phyloP scores from a whole-genome alignment of 1,284 basidiomycete genomes.

The Rhodofomes roseus region DNA sequence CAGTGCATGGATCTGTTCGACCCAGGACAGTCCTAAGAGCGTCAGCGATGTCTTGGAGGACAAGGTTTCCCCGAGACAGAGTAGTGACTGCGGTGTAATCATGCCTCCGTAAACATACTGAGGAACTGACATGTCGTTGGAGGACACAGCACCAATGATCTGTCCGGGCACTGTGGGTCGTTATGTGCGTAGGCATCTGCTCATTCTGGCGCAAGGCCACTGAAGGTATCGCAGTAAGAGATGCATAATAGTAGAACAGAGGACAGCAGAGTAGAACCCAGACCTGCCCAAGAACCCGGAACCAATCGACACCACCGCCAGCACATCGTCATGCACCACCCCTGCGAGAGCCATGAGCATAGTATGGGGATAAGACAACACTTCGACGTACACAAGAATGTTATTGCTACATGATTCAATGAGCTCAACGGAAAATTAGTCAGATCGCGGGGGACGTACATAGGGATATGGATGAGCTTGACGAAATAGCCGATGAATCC shows the following conservation, averaged over 20 bases:
- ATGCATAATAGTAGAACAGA: not conserved
- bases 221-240: not conserved
- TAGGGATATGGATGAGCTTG: constrained; percentile 94
- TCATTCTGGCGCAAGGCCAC: not conserved
- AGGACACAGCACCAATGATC: too few species aligned
- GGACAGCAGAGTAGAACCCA: not conserved
- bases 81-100: too few species aligned
- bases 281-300: not conserved
- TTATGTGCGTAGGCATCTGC: not conserved
- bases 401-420: constrained; percentile 65
- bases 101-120: too few species aligned
- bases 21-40: too few species aligned
- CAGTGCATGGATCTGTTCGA: too few species aligned
- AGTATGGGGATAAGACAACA: not conserved
- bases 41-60: too few species aligned
- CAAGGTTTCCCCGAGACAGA: too few species aligned
- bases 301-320: constrained; percentile 7
- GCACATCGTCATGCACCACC: constrained; percentile 58
- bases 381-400: constrained; percentile 81
- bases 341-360: constrained; percentile 8
- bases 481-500: constrained; percentile 98
- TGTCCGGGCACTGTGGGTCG: not conserved
- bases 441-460: constrained; percentile 51
- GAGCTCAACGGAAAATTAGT: constrained; percentile 18
- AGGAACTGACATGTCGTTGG: too few species aligned